Percentiles rank a stretch among this genome's conserved stretches.
phyloP scores from a whole-genome alignment of 768 basidiomycete species.

The Polyporus arcularius region DNA sequence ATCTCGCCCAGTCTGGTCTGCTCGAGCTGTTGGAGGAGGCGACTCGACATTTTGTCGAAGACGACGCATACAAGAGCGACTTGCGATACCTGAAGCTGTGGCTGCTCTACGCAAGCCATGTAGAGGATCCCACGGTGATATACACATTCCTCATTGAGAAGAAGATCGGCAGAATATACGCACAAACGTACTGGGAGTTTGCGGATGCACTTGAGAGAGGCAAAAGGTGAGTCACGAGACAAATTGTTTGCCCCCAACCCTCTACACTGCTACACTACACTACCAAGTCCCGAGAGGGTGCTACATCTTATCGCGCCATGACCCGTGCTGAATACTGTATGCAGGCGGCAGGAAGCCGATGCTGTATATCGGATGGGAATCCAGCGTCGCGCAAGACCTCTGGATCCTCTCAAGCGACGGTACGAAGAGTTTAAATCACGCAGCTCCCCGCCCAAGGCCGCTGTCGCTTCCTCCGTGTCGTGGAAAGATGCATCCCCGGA shows the following conservation, averaged over 20 bases:
- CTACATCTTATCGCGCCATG: not conserved
- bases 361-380: slow-evolving; percentile 82
- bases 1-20: slow-evolving; percentile 70
- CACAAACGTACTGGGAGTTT: slow-evolving; percentile 90
- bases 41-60: slow-evolving; percentile 78
- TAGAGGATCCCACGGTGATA: slow-evolving; percentile 69
- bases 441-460: slow-evolving; percentile 22
- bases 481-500: slow-evolving; percentile 27
- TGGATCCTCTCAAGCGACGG: slow-evolving; percentile 79
- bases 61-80: slow-evolving; percentile 85
- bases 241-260: not conserved
- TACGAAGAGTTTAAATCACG: slow-evolving; percentile 77
- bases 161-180: slow-evolving; percentile 65
- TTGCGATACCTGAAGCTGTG: slow-evolving; percentile 90
- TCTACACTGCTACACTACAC: not conserved
- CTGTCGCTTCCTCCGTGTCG: slow-evolving; percentile 9
- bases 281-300: not conserved
- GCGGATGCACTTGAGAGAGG: slow-evolving; percentile 74
- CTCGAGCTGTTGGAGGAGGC: slow-evolving; percentile 82
- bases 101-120: slow-evolving; percentile 81
- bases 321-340: not conserved
- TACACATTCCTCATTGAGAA: slow-evolving; percentile 53
- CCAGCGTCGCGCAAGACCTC: slow-evolving; percentile 74
- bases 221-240: slow-evolving; percentile 61
- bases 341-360: slow-evolving; percentile 77